Percentiles rank a stretch among this genome's conserved stretches.
Conservation (phyloP, 1,284 basidiomycete genomes). For the Irpex rosettiformis region DNA sequence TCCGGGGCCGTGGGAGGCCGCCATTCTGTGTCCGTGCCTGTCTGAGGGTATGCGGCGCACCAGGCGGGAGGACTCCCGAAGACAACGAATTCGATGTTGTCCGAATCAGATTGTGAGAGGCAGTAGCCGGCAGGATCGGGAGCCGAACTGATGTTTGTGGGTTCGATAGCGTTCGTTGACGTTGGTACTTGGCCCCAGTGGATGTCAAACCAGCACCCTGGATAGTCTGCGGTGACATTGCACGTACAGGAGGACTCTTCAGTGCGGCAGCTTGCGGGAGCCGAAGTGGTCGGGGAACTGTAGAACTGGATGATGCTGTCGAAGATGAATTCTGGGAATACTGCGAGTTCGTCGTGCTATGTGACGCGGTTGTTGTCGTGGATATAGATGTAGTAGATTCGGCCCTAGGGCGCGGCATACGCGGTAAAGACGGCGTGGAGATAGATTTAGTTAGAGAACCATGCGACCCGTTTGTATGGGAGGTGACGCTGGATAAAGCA, state of each 20-base stretch:
- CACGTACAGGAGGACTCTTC: slow-evolving; percentile 2
- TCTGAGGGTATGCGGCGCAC: slow-evolving; percentile 13
- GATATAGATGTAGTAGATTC: slow-evolving; percentile 7
- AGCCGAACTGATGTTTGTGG: slow-evolving; percentile 6
- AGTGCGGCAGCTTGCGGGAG: slow-evolving; percentile 11
- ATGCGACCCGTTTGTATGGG: slow-evolving; percentile 1
- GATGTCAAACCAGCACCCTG: background rate
- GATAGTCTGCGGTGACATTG: slow-evolving; percentile 5
- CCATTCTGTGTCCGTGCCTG: slow-evolving; percentile 4
- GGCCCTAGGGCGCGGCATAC: slow-evolving; percentile 4
- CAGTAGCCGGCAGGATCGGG: background rate
- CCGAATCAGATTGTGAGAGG: background rate
- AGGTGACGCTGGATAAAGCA: background rate
- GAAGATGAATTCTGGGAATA: slow-evolving; percentile 12
- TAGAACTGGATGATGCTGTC: slow-evolving; percentile 12
- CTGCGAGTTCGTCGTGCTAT: slow-evolving; percentile 9
- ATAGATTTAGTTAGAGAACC: slow-evolving; percentile 2
- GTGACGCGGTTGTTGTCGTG: slow-evolving; percentile 7
- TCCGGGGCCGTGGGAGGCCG: slow-evolving; percentile 21
- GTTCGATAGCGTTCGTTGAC: slow-evolving; percentile 15
- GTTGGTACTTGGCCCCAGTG: background rate
- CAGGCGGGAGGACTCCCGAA: slow-evolving; percentile 11
- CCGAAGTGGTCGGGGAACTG: slow-evolving; percentile 15
- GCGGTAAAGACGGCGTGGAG: background rate
- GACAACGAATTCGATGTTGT: slow-evolving; percentile 8